Conservation (phyloP, 2,329 filamentous ascomycete species). For the Chaetomiaceae sp. region DNA sequence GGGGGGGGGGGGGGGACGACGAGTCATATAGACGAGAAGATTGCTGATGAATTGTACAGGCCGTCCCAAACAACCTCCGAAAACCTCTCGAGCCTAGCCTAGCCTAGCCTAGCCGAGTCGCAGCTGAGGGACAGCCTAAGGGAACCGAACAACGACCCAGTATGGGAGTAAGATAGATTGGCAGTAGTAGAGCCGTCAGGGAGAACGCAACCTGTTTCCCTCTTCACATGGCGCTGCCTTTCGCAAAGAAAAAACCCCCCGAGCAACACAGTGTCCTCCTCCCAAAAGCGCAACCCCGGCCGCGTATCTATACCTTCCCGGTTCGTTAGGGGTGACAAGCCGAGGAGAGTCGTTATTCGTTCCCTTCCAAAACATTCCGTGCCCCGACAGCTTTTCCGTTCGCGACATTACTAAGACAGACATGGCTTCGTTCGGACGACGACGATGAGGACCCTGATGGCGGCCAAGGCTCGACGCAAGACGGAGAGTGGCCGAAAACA, state of each 20-base stretch:
- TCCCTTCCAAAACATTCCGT: constrained; percentile 16
- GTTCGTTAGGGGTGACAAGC: constrained; percentile 17
- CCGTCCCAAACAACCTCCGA: background rate
- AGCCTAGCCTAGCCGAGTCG: background rate
- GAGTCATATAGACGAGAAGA: constrained; percentile 3
- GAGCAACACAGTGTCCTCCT: background rate
- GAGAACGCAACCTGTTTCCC: background rate
- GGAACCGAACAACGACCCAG: constrained; percentile 8
- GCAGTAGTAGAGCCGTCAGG: constrained; percentile 7
- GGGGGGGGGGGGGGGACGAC: background rate
- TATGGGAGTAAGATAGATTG: constrained; percentile 7
- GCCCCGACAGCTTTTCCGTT: constrained; percentile 17
- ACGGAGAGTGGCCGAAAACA: constrained; percentile 20
- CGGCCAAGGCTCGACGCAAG: constrained; percentile 21
- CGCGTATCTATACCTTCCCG: constrained; percentile 26
- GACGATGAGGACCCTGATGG: constrained; percentile 7
- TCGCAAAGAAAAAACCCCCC: background rate
- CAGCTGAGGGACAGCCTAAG: background rate
- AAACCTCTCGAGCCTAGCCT: background rate
- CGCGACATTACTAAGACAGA: constrained; percentile 24
- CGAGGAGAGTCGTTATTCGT: constrained; percentile 28
- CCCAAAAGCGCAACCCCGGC: constrained; percentile 10
- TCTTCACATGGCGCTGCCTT: background rate
- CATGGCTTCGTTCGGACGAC: constrained; percentile 23
- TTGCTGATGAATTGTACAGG: constrained; percentile 12